These are phyloP conservation scores for Lanmaoa pseudosensibilis DNA, from an alignment of 768 basidiomycete genomes.

Conservation along the genomic window DNA sequence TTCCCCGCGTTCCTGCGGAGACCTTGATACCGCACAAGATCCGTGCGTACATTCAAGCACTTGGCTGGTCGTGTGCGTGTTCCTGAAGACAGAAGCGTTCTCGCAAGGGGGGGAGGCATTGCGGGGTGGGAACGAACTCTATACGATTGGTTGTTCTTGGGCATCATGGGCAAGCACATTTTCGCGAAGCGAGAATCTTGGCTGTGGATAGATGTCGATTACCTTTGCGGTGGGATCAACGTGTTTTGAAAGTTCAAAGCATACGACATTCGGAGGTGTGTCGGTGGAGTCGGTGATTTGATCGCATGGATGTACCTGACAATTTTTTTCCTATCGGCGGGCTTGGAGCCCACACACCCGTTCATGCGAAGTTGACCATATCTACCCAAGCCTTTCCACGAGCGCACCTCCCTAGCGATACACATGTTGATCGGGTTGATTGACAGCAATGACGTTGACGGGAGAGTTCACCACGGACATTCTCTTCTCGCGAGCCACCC, in stretches of 20 bases:
- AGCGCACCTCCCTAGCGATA: conserved; percentile 3
- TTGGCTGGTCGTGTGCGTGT: conserved; percentile 1
- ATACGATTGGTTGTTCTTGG: conserved; percentile 5
- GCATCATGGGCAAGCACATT: not conserved
- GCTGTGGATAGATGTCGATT: not conserved
- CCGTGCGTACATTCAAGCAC: conserved; percentile 35
- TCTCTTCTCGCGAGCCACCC: not conserved
- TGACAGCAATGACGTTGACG: not conserved
- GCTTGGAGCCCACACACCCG: not conserved
- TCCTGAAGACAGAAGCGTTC: conserved; percentile 12
- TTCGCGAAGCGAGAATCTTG: not conserved
- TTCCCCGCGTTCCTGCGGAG: conserved; percentile 2
- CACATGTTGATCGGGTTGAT: not conserved
- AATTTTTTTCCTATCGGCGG: not conserved
- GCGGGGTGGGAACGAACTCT: conserved; percentile 27
- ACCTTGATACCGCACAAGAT: conserved; percentile 34
- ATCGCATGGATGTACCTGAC: conserved; percentile 1
- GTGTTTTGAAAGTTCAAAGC: conserved; percentile 19
- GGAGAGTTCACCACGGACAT: not conserved
- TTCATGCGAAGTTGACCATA: not conserved
- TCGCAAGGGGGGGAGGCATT: conserved; percentile 20
- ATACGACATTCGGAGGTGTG: conserved; percentile 2
- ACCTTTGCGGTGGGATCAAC: conserved; percentile 12
- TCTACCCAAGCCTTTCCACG: conserved; percentile 12
- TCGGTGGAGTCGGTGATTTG: conserved; percentile 1